phyloP scores from a whole-genome alignment of 2,329 filamentous ascomycete species.

The Aspergillus bombycis region DNA sequence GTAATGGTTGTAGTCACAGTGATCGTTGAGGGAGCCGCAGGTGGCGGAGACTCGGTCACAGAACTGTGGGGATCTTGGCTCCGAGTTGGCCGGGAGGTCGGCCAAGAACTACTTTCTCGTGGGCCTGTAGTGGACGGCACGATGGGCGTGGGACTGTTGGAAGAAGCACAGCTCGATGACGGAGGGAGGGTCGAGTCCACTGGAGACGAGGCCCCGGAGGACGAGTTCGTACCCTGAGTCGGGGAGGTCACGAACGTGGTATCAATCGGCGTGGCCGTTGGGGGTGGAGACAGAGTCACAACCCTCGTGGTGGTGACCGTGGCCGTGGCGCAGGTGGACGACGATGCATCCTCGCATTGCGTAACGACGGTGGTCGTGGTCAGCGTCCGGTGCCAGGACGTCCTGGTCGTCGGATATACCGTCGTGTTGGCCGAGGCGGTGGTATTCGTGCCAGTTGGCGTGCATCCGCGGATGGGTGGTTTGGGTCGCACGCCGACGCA shows the following conservation, averaged over 20 bases:
- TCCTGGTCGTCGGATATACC: neutral
- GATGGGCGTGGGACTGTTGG: no score
- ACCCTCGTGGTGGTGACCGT: neutral
- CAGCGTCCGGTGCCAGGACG: neutral
- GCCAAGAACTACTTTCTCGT: neutral
- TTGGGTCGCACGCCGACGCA: neutral
- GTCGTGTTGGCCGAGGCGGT: neutral
- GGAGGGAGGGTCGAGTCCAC: no score
- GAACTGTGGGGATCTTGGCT: neutral
- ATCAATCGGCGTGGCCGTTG: neutral
- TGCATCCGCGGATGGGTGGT: neutral
- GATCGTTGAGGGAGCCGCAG: neutral
- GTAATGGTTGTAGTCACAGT: neutral
- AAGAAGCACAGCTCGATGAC: no score
- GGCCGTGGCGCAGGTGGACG: neutral
- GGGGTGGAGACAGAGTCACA: neutral
- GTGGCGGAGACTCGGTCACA: neutral
- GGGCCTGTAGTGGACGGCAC: neutral
- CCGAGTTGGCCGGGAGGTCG: neutral
- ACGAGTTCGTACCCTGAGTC: neutral
- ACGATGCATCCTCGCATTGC: neutral
- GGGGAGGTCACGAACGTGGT: neutral
- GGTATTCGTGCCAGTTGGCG: neutral
- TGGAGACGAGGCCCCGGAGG: neutral
- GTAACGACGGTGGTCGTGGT: neutral